Evolutionary conservation across 1,139 yeast genomes (phyloP), one percentile per base, ranked within the genome.

Genomic region (Taiozyma sp.): DNA sequence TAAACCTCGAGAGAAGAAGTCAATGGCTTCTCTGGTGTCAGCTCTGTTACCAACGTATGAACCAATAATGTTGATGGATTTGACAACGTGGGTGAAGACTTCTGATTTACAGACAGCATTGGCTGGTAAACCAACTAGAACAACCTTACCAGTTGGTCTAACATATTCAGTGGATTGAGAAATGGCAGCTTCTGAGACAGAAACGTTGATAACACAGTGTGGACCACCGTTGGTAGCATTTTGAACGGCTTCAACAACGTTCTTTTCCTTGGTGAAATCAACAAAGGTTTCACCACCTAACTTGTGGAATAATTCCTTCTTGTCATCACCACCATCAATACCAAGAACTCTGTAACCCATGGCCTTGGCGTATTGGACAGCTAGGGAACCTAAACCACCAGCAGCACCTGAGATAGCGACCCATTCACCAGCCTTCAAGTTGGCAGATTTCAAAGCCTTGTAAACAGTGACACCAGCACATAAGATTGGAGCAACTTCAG

Each of bases 21-120:
- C 87, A 64, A 82, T 71, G 57, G 87, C 87, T 71, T 81, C 86
- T 61, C 83, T 78, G 59, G 85, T 75, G 68, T 82, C 87, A 60
- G 86, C 85, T 75, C 87, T 78, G 80, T 81, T 82, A 69, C 87
- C 87, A 57, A 82, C 87, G 66, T 81, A 82, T 57, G 87, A 82
- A 66, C 87, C 87, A 57, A 69, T 78, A 64, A 82, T 79, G 57
- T 71, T 68, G 66, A 79, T 71, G 53, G 84, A 77, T 68, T 73
- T 81, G 56, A 80, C 79, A 57, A 82, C 87, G 54, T 81, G 72
- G 55, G 73, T 70, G 69, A 82, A 81, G 46, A 82, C 83, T 55
- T 78, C 75, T 45, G 84, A 75, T 52, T 66, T 66, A 57, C 80
- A 77, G 63, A 76, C 74, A 51, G 85, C 84, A 60, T 75, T 76